phyloP scores from a whole-genome alignment of 2,329 filamentous ascomycete species.

The Phaeophleospora eucalypticola region DNA sequence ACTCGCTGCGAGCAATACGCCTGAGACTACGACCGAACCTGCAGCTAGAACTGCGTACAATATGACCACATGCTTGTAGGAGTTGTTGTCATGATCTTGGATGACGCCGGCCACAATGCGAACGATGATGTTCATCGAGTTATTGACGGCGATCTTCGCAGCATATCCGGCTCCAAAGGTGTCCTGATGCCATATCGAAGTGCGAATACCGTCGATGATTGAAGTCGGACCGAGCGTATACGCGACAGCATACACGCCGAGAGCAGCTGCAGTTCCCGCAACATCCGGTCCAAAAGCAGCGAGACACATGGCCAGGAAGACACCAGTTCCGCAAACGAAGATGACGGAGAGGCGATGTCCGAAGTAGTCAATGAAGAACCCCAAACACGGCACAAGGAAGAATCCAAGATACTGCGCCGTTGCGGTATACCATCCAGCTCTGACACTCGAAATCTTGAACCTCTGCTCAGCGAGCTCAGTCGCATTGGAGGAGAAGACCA shows the following conservation, averaged over 20 bases:
- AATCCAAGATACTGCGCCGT: constrained; percentile 55
- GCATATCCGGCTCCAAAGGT: constrained; percentile 59
- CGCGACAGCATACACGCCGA: constrained; percentile 58
- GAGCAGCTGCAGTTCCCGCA: constrained; percentile 54
- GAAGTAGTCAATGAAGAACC: constrained; percentile 54
- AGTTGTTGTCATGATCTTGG: constrained; percentile 55
- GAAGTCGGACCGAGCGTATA: constrained; percentile 53
- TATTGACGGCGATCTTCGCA: constrained; percentile 60
- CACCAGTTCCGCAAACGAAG: constrained; percentile 46
- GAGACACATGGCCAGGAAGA: constrained; percentile 52
- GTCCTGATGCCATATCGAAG: constrained; percentile 56
- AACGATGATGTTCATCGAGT: constrained; percentile 59
- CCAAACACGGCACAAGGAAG: constrained; percentile 55
- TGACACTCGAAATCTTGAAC: constrained; percentile 53
- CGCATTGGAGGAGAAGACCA: constrained; percentile 54
- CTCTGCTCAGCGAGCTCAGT: constrained; percentile 59
- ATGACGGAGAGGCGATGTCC: constrained; percentile 51
- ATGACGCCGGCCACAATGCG: constrained; percentile 55
- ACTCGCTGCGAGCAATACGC: constrained; percentile 38
- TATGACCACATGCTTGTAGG: constrained; percentile 53
- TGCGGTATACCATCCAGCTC: constrained; percentile 59
- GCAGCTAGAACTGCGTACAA: constrained; percentile 55
- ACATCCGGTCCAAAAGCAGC: constrained; percentile 50
- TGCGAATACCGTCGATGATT: constrained; percentile 59
- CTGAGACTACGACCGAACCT: constrained; percentile 46